A percentile compares a stretch with the other conserved stretches of the same genome.
These are phyloP conservation scores for Backusella liffmaniae DNA, from an alignment of 192 early-diverging fungal genomes.

Conservation along the genomic window DNA sequence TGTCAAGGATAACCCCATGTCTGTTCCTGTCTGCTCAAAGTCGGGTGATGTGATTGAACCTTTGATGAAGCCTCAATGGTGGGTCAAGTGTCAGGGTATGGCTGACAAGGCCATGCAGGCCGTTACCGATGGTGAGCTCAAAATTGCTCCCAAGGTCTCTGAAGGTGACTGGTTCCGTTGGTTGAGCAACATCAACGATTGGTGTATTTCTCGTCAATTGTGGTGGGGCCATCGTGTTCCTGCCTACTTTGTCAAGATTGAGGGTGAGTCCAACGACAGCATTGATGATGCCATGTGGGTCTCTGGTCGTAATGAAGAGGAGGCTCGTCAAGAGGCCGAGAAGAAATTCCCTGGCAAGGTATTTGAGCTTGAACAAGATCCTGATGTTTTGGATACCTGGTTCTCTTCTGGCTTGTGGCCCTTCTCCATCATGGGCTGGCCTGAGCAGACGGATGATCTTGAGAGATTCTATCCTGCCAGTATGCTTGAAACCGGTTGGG, in stretches of 20 bases:
- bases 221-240: slow-evolving; percentile 99
- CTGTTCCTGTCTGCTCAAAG: slow-evolving; percentile 82
- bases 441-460: slow-evolving; percentile 84
- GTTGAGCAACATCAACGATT: slow-evolving; percentile 95
- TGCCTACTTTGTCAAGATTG: slow-evolving; percentile 89
- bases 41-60: slow-evolving; percentile 97
- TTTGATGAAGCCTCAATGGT: slow-evolving; percentile 99
- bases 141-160: slow-evolving; percentile 80
- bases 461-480: slow-evolving; percentile 87
- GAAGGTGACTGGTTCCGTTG: slow-evolving; percentile 96
- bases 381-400: slow-evolving; percentile 99
- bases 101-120: slow-evolving; percentile 78
- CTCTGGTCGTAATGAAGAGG: slow-evolving; percentile 72
- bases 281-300: slow-evolving; percentile 83
- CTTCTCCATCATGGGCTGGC: slow-evolving; percentile 98
- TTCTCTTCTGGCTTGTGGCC: slow-evolving; percentile 99
- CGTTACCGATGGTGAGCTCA: slow-evolving; percentile 76
- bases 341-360: slow-evolving; percentile 75
- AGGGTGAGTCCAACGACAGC: slow-evolving; percentile 50
- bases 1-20: slow-evolving; percentile 91
- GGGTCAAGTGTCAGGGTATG: slow-evolving; percentile 90
- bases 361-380: slow-evolving; percentile 90
- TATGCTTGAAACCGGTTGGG: slow-evolving; percentile 96
- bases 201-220: slow-evolving; percentile 98
- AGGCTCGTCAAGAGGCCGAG: slow-evolving; percentile 74